These are phyloP conservation scores for Phanerochaete carnosa DNA, from an alignment of 768 basidiomycete genomes.

Conservation along the genomic window DNA sequence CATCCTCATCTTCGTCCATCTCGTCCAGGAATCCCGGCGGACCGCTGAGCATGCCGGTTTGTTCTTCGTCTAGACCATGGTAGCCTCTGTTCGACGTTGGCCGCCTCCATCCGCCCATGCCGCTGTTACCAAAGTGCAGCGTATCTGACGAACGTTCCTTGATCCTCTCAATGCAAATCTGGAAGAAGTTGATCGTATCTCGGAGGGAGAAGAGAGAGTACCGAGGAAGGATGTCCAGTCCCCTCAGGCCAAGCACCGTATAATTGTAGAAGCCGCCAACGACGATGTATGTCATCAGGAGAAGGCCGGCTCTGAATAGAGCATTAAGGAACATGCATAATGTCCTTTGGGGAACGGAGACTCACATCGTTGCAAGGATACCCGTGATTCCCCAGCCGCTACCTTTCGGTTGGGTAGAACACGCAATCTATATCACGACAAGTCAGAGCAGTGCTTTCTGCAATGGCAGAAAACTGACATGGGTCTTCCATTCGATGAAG, in stretches of 20 bases:
- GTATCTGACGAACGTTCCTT: slow-evolving; percentile 17
- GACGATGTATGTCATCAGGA: slow-evolving; percentile 63
- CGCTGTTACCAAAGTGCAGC: slow-evolving; percentile 22
- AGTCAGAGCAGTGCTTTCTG: not conserved
- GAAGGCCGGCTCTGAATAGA: slow-evolving; percentile 44
- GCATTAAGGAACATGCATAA: not conserved
- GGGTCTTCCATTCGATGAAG: slow-evolving; percentile 81
- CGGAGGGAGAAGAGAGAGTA: slow-evolving; percentile 38
- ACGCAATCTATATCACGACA: slow-evolving; percentile 51
- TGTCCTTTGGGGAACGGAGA: slow-evolving; percentile 11
- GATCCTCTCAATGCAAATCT: slow-evolving; percentile 18
- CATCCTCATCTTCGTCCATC: slow-evolving; percentile 24
- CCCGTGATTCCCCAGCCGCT: slow-evolving; percentile 53
- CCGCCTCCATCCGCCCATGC: slow-evolving; percentile 14
- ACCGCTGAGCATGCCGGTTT: slow-evolving; percentile 23
- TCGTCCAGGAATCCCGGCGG: slow-evolving; percentile 27
- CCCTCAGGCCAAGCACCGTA: slow-evolving; percentile 66
- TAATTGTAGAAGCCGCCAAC: slow-evolving; percentile 76
- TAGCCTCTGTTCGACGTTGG: slow-evolving; percentile 16
- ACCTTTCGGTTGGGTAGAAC: slow-evolving; percentile 59
- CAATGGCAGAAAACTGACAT: slow-evolving; percentile 40
- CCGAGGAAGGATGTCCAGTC: slow-evolving; percentile 71
- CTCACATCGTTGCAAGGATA: slow-evolving; percentile 59
- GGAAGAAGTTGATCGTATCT: slow-evolving; percentile 23
- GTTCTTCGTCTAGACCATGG: slow-evolving; percentile 25